Evolutionary conservation across 768 basidiomycete species (phyloP), one percentile per base, ranked within the genome.

Genomic region (Suillus clintonianus): DNA sequence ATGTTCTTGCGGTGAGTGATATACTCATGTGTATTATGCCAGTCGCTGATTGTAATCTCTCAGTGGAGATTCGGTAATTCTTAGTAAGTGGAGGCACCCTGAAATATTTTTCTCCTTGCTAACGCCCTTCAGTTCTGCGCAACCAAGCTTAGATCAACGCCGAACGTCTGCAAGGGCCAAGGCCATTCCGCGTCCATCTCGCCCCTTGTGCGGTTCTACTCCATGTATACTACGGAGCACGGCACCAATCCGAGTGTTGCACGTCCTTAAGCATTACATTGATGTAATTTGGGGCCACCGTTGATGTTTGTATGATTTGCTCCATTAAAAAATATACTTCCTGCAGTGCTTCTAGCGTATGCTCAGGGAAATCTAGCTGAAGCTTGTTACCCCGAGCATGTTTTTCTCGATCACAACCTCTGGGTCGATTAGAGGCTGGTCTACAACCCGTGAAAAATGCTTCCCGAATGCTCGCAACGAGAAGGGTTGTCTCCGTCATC

Each of bases 31-130:
- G 45, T 42, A 63, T 42, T 24, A 45, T 43, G 64, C 36, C 61
- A 60, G 59, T 64, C 68, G 34, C 48, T 62, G 45, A 62, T 41
- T 60, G 58, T 48, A 57, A 39, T 61, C 66, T 53, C 4, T 32
- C 69, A 95, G 96, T 53, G 97, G 97, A 27, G 97, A 99, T 77
- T 99, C 97, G 30, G 97, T 99, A 15, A 97, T 99, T 68, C 84
- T 99, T 60, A 92, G 97, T 98, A 70, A 83, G 91, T 84, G 34
- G 15, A 41, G 45, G 32, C 43, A 48, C 11, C 32, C 57, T 59
- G 14, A 36, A 47, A n/a, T 51, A 15, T 15, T 36, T 65, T 69
- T 64, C 69, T 73, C 66, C 57, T 71, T 55, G 68, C 66, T 80
- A 45, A 85, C 77, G 15, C 77, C 77, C 59, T 55, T 75, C 61